phyloP scores from a whole-genome alignment of 257 asterid genomes.

The Solanum etuberosum region DNA sequence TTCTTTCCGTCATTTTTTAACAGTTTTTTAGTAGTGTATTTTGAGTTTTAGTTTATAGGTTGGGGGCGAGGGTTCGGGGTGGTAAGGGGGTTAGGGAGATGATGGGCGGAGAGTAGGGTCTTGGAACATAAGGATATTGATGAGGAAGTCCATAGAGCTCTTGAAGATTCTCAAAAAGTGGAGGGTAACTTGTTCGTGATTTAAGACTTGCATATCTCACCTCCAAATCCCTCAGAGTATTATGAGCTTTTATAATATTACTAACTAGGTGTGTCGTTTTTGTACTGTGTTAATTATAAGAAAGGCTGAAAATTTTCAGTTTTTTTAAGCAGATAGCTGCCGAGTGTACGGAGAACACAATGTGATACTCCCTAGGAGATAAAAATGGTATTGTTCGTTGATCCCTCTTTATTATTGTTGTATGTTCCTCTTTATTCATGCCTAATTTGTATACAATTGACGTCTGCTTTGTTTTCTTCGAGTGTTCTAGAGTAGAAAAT shows the following conservation, averaged over 20 bases:
- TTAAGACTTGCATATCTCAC: background rate
- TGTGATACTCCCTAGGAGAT: too few relatives aligned
- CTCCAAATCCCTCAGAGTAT: background rate
- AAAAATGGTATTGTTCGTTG: too few relatives aligned
- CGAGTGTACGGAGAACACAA: too few relatives aligned
- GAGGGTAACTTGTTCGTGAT: background rate
- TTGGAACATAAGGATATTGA: too few relatives aligned
- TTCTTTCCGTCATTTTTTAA: too few relatives aligned
- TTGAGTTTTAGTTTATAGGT: background rate
- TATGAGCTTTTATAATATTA: background rate
- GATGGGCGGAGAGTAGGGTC: background rate
- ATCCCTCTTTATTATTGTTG: too few relatives aligned
- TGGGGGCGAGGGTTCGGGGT: background rate
- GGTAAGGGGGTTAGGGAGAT: too few relatives aligned
- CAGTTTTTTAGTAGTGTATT: too few relatives aligned
- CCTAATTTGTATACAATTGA: too few relatives aligned
- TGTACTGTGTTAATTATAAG: background rate
- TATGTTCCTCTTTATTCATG: too few relatives aligned
- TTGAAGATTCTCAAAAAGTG: background rate
- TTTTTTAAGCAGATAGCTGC: background rate
- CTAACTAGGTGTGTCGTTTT: background rate
- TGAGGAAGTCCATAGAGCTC: background rate
- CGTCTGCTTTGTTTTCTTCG: background rate
- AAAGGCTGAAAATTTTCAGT: background rate
- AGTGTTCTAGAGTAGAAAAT: background rate